A percentile compares a stretch with the other conserved stretches of the same genome.
Conservation (phyloP, 176 grass and related monocot species). For the Juncus effusus region DNA sequence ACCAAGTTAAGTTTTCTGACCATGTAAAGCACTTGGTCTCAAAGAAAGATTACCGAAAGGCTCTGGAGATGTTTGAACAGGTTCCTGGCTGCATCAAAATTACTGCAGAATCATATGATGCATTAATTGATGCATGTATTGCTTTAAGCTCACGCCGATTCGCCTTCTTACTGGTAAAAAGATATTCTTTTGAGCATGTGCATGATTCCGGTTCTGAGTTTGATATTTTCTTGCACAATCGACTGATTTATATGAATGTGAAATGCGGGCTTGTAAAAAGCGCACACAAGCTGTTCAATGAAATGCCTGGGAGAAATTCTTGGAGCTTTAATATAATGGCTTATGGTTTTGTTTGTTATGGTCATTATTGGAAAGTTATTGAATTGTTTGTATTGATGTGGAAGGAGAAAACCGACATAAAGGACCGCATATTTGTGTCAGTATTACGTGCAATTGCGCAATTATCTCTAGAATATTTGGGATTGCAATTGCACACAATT, state of each 20-base stretch:
- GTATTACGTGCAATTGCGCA: constrained; percentile 38
- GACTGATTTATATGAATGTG: constrained; percentile 40
- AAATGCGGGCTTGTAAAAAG: constrained; percentile 55
- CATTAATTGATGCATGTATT: constrained; percentile 44
- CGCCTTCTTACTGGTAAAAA: constrained; percentile 47
- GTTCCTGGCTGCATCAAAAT: constrained; percentile 23
- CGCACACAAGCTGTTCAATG: constrained; percentile 56
- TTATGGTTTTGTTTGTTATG: constrained; percentile 46
- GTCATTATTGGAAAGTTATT: constrained; percentile 36
- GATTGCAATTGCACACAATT: constrained; percentile 63
- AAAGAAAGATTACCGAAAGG: constrained; percentile 43
- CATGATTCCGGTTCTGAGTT: constrained; percentile 32
- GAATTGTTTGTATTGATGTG: constrained; percentile 48
- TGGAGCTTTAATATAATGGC: constrained; percentile 60
- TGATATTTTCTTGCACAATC: constrained; percentile 55
- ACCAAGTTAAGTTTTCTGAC: constrained; percentile 24
- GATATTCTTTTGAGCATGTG: constrained; percentile 37
- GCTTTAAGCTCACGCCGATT: constrained; percentile 34
- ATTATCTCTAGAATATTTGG: constrained; percentile 22
- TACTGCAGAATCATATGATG: constrained; percentile 43
- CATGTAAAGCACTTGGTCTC: constrained; percentile 43
- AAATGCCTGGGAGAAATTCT: constrained; percentile 40
- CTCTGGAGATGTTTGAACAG: constrained; percentile 58
- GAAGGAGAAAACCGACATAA: constrained; percentile 7
- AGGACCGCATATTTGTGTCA: constrained; percentile 44